Conservation (phyloP, 352 stramenopile genomes). For the Globisporangium abappressorium region DNA sequence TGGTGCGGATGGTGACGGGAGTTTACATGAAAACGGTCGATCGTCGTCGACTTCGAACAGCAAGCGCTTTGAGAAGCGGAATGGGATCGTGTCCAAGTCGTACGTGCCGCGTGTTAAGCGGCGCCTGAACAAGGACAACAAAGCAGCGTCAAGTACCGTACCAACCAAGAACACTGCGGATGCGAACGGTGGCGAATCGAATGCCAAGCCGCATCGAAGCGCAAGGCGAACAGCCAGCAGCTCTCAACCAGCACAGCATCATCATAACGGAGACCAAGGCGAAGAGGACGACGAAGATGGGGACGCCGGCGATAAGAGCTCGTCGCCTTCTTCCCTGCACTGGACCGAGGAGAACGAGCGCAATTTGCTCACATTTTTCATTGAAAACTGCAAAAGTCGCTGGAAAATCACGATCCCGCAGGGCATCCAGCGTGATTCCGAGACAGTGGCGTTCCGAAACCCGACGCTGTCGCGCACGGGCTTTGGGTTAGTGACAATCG, state of each 20-base stretch:
- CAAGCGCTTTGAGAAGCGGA: slow-evolving; percentile 24
- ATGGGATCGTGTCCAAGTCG: slow-evolving; percentile 65
- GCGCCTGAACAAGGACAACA: slow-evolving; percentile 15
- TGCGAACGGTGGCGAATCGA: slow-evolving; percentile 12
- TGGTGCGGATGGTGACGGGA: background rate
- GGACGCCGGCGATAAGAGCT: background rate
- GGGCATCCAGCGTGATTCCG: slow-evolving; percentile 51
- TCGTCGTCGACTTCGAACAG: background rate
- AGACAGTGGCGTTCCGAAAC: slow-evolving; percentile 62
- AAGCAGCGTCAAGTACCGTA: slow-evolving; percentile 12
- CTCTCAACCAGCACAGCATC: background rate
- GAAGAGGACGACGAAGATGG: background rate
- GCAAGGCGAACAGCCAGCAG: background rate
- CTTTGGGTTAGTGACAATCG: slow-evolving; percentile 61
- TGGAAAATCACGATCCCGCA: slow-evolving; percentile 64
- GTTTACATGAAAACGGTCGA: slow-evolving; percentile 10
- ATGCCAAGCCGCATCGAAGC: slow-evolving; percentile 13
- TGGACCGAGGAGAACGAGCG: slow-evolving; percentile 63
- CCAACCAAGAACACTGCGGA: background rate
- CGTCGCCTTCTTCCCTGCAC: slow-evolving; percentile 16
- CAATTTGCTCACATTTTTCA: slow-evolving; percentile 60
- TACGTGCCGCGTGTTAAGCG: slow-evolving; percentile 33
- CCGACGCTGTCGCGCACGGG: slow-evolving; percentile 54
- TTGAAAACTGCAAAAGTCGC: slow-evolving; percentile 59
- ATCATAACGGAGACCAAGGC: background rate